Evolutionary conservation across 2,329 filamentous ascomycete species (phyloP).

Genomic region (Sclerotinia spermophila): DNA sequence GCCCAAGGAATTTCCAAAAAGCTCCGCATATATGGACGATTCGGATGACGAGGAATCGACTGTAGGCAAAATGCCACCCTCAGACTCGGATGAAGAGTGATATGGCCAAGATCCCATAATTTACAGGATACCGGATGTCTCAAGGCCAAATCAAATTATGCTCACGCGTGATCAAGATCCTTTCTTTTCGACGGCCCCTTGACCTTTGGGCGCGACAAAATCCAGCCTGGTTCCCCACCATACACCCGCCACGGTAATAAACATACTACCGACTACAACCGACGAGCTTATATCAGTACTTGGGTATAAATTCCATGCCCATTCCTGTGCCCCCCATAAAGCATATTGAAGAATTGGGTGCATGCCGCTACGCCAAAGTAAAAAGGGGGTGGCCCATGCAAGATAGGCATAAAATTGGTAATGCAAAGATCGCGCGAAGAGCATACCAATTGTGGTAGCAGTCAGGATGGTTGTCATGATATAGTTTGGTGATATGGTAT

Average conservation of each 20-base stretch:
- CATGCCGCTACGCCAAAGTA: slow-evolving; percentile 63
- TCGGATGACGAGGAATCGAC: slow-evolving; percentile 74
- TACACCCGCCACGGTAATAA: slow-evolving; percentile 52
- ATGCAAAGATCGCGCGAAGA: slow-evolving; percentile 68
- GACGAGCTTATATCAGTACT: slow-evolving; percentile 61
- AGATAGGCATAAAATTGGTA: slow-evolving; percentile 75
- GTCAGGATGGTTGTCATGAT: slow-evolving; percentile 60
- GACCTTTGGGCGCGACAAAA: slow-evolving; percentile 31
- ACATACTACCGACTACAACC: slow-evolving; percentile 68
- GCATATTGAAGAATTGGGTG: slow-evolving; percentile 56
- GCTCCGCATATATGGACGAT: slow-evolving; percentile 55
- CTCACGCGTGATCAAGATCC: slow-evolving; percentile 22
- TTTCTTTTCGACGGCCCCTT: slow-evolving; percentile 30
- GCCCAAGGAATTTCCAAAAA: slow-evolving; percentile 75
- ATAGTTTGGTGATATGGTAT: slow-evolving; percentile 55
- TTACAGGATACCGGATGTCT: background rate
- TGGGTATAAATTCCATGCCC: slow-evolving; percentile 72
- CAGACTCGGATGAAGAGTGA: slow-evolving; percentile 69
- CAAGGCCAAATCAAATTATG: background rate
- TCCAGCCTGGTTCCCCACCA: slow-evolving; percentile 40
- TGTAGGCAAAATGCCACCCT: slow-evolving; percentile 80
- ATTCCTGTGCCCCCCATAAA: slow-evolving; percentile 64
- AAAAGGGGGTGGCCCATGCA: slow-evolving; percentile 68
- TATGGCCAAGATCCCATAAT: slow-evolving; percentile 28
- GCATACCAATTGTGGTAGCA: slow-evolving; percentile 62